Percentiles rank a stretch among this genome's conserved stretches.
These are phyloP conservation scores for Dactylis glomerata DNA, from an alignment of 176 grass and related monocot genomes.

Conservation along the genomic window DNA sequence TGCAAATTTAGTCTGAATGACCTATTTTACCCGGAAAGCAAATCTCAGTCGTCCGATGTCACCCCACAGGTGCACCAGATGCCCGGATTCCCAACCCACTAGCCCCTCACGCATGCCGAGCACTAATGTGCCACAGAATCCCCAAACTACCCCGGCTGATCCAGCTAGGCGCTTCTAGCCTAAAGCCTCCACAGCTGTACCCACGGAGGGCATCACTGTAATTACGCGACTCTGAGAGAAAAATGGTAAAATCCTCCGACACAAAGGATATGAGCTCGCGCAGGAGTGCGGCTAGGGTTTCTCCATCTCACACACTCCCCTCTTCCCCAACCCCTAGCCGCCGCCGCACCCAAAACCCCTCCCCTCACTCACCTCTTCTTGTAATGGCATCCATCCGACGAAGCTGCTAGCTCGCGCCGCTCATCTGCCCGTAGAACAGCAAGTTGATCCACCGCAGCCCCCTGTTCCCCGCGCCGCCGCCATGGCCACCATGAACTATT, in stretches of 20 bases:
- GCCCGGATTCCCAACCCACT: neutral
- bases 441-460: neutral
- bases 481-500: constrained; percentile 66
- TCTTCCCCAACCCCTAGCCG: constrained; percentile 22
- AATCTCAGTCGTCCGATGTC: constrained; percentile 16
- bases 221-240: neutral
- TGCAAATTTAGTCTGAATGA: neutral
- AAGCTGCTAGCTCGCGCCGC: constrained; percentile 25
- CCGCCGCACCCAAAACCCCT: constrained; percentile 43
- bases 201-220: neutral
- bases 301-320: neutral
- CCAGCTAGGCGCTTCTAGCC: too few species aligned
- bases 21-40: neutral
- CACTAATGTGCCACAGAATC: neutral
- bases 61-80: neutral
- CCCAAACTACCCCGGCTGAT: constrained; percentile 8
- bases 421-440: neutral
- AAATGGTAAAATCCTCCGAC: constrained; percentile 16
- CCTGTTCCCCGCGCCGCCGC: neutral
- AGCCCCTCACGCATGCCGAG: neutral
- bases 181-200: too few species aligned
- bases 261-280: constrained; percentile 41
- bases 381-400: constrained; percentile 42
- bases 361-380: neutral
- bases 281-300: constrained; percentile 82